Percentiles rank a stretch among this genome's conserved stretches.
Evolutionary conservation across 1,284 basidiomycete genomes (phyloP).

Genomic region (Tetrapyrgos nigripes): DNA sequence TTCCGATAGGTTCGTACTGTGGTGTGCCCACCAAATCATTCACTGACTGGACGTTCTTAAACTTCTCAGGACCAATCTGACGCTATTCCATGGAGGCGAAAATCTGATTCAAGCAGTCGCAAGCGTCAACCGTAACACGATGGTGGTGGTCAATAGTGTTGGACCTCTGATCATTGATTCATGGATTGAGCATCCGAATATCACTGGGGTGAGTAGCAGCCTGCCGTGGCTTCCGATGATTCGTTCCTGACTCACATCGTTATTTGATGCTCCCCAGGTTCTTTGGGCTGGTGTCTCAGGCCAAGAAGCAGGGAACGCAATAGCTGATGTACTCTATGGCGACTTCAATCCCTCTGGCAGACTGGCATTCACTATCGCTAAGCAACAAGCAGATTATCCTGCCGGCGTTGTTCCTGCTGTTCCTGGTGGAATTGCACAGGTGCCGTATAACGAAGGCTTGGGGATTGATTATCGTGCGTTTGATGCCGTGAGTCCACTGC

Average conservation of each 20-base stretch:
- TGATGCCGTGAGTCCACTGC: slow-evolving; percentile 10
- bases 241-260: neutral
- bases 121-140: slow-evolving; percentile 50
- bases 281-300: slow-evolving; percentile 62
- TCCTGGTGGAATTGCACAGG: neutral
- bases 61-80: slow-evolving; percentile 57
- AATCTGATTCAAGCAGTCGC: slow-evolving; percentile 33
- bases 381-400: slow-evolving; percentile 55
- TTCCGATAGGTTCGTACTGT: slow-evolving; percentile 9
- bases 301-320: slow-evolving; percentile 64
- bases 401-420: slow-evolving; percentile 42
- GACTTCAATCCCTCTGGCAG: slow-evolving; percentile 59
- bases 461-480: slow-evolving; percentile 18
- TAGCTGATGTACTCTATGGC: slow-evolving; percentile 59
- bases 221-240: neutral
- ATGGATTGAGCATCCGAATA: slow-evolving; percentile 57
- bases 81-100: slow-evolving; percentile 58
- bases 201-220: slow-evolving; percentile 50
- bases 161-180: slow-evolving; percentile 54
- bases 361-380: slow-evolving; percentile 64
- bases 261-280: slow-evolving; percentile 28
- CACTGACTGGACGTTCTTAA: neutral
- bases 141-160: slow-evolving; percentile 62
- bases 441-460: neutral
- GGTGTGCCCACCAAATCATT: neutral